Conservation (phyloP, 2,329 filamentous ascomycete species). For the Fusarium ramigenum region DNA sequence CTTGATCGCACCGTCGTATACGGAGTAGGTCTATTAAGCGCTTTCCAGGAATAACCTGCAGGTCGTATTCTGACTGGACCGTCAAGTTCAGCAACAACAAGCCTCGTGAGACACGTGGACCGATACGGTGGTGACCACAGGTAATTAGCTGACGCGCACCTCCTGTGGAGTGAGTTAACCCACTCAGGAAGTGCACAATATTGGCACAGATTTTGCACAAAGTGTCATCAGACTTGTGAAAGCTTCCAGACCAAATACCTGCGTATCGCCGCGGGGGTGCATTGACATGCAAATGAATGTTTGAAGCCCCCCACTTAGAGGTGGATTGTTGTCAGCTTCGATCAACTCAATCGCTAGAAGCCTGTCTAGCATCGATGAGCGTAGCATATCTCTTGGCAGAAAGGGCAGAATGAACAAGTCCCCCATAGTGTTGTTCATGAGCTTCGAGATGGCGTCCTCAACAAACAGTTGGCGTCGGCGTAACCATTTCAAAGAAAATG, state of each 20-base stretch:
- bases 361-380: not conserved
- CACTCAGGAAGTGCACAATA: not conserved
- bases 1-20: not conserved
- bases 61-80: constrained; percentile 3
- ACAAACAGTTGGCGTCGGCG: not conserved
- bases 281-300: constrained; percentile 34
- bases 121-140: constrained; percentile 1
- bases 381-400: not conserved
- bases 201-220: constrained; percentile 19
- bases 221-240: constrained; percentile 10
- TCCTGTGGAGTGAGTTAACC: not conserved
- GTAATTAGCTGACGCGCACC: constrained; percentile 22
- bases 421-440: not conserved
- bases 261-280: constrained; percentile 13
- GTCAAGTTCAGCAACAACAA: constrained; percentile 10
- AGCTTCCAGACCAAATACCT: not conserved
- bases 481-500: not conserved
- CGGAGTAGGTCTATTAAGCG: not conserved
- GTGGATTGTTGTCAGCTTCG: constrained; percentile 2
- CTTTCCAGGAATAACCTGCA: not conserved
- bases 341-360: not conserved
- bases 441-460: not conserved
- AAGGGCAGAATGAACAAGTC: not conserved
- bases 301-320: constrained; percentile 16
- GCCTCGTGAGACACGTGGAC: constrained; percentile 28